Base-by-base conservation (phyloP, 768 basidiomycete genomes). In the Saitozyma sp. region DNA sequence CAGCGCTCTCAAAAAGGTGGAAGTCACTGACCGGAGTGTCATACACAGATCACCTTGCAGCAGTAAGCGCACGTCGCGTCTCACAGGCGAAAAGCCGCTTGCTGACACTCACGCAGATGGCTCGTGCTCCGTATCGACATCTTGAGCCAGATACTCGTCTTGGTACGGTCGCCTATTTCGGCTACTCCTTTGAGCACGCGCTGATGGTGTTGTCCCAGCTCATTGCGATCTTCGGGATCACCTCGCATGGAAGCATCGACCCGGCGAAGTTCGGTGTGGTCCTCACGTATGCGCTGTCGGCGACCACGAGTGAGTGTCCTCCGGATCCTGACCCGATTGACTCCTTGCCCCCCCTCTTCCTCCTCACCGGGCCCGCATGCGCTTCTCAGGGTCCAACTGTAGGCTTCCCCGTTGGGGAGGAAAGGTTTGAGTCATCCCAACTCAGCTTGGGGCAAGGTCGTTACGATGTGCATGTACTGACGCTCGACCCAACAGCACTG, bases 171-270 rank as follows among this genome's bases (percentile, higher is more conserved):
- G 16, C 9, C 53, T 20, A 4, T 60, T 7, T 45, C 5, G 16
- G 49, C 49, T 50, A 50, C n/a, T 9, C 9, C 49, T 53, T 6
- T 7, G 8, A 40, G 14, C 10, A 29, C 17, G 16, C 9, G 58
- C n/a, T 58, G 54, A n/a, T 42, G 52, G 42, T 56, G 43, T 17
- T 42, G 9, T 29, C 48, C 4, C n/a, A 68, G 71, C 87, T 87
- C 0, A 88, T 91, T 49, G 85, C 81, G 4, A 75, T 90, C 13
- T 89, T 90, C 73, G 87, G 86, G 3, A 85, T 85, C 9, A 85
- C 85, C 8, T 85, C 86, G 74, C 78, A 87, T 38, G 78, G 81
- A 39, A 78, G 82, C 0, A 83, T 86, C 37, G 82, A 83, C 60
- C 86, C 88, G 8, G 80, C 86, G 7, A 87, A 85, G 70, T 83